Conservation (phyloP, 768 basidiomycete genomes). For the Cystofilobasidium macerans region DNA sequence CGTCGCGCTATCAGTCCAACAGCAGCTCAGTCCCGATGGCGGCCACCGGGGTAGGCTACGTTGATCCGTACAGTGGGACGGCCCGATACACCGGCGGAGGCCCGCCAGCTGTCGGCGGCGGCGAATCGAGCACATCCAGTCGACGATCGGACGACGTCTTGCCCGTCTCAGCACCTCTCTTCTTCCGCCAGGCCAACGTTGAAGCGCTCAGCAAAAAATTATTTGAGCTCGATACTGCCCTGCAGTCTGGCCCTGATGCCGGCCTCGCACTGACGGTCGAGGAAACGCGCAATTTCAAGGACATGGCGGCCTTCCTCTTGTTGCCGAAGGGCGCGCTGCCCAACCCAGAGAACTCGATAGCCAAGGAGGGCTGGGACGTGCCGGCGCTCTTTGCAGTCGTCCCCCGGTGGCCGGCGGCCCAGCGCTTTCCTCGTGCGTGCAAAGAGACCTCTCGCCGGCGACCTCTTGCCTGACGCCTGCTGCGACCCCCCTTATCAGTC, state of each 20-base stretch:
- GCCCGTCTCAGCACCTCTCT: constrained; percentile 46
- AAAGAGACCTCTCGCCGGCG: not conserved
- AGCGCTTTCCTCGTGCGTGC: constrained; percentile 26
- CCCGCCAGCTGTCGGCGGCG: constrained; percentile 37
- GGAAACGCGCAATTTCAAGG: constrained; percentile 42
- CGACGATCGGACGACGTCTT: constrained; percentile 33
- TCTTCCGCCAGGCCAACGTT: constrained; percentile 78
- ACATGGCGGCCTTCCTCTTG: constrained; percentile 1
- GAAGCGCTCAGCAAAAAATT: constrained; percentile 68
- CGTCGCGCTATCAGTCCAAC: constrained; percentile 53
- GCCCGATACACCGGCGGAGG: constrained; percentile 47
- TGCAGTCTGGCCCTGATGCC: not conserved
- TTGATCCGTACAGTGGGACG: constrained; percentile 64
- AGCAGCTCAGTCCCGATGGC: constrained; percentile 34
- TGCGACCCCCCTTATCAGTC: constrained; percentile 43
- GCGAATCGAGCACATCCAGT: too few relatives aligned
- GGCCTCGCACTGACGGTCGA: not conserved
- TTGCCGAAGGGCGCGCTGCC: constrained; percentile 6
- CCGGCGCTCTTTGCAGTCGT: constrained; percentile 17
- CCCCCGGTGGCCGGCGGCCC: constrained; percentile 26
- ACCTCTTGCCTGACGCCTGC: not conserved
- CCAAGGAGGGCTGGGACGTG: constrained; percentile 20
- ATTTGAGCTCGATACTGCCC: constrained; percentile 46
- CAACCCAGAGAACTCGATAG: not conserved
- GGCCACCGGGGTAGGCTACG: constrained; percentile 24